A percentile compares a stretch with the other conserved stretches of the same genome.
phyloP scores from a whole-genome alignment of 73 alveolate genomes.

The Paramecium octaurelia region DNA sequence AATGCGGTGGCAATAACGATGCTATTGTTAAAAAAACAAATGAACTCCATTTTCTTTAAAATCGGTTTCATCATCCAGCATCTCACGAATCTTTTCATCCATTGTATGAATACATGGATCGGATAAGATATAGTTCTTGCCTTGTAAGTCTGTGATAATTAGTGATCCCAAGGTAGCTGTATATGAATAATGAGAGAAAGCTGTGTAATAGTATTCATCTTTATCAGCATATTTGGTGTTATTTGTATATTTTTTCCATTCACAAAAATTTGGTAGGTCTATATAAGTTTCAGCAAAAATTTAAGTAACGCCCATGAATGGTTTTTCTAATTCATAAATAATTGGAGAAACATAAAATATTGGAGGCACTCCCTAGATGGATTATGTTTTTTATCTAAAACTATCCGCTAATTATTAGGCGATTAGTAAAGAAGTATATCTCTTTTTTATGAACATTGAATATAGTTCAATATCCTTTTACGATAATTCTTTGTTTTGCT shows the following conservation, averaged over 20 bases:
- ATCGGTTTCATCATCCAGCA: background rate
- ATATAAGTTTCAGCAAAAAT: background rate
- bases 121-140: conserved; percentile 6
- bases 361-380: background rate
- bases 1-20: background rate
- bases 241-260: conserved; percentile 6
- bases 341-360: background rate
- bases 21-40: background rate
- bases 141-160: conserved; percentile 44
- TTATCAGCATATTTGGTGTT: background rate
- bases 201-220: background rate
- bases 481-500: background rate
- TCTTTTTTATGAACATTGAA: background rate
- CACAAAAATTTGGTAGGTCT: background rate
- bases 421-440: background rate
- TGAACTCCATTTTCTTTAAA: background rate
- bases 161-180: background rate
- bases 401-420: background rate
- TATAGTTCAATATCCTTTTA: background rate
- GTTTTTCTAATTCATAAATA: background rate
- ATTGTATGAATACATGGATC: conserved; percentile 27
- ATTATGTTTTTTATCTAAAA: background rate
- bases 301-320: background rate
- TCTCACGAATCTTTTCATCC: background rate
- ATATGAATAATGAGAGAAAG: conserved; percentile 46